phyloP scores from a whole-genome alignment of 2,329 filamentous ascomycete species.

The Sclerotinia minor region DNA sequence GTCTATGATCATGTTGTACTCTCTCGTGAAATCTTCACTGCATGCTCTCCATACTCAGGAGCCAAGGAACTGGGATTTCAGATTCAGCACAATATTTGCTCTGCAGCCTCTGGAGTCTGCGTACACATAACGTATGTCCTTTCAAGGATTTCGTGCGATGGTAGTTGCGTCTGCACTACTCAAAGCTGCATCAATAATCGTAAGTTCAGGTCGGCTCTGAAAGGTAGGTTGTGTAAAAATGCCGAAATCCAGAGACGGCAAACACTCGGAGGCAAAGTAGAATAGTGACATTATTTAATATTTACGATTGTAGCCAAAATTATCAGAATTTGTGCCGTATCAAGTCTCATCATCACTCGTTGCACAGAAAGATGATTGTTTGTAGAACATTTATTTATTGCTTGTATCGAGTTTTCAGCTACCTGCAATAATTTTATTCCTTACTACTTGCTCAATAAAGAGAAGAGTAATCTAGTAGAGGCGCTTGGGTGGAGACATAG shows the following conservation, averaged over 20 bases:
- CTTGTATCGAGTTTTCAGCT: conserved; percentile 34
- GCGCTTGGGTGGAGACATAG: conserved; percentile 98
- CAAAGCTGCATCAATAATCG: not conserved
- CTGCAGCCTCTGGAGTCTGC: not conserved
- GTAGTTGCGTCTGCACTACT: not conserved
- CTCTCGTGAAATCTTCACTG: not conserved
- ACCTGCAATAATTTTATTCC: conserved; percentile 31
- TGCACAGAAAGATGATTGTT: not conserved
- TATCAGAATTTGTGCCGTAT: not conserved
- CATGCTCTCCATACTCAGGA: not conserved
- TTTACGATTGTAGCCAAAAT: not conserved
- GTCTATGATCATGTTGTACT: not conserved
- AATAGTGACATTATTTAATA: not conserved
- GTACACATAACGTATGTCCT: not conserved
- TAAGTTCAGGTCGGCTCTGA: not conserved
- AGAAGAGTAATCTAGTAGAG: conserved; percentile 70
- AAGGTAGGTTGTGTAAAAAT: not conserved
- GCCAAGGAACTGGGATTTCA: conserved; percentile 19
- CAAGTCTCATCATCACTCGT: not conserved
- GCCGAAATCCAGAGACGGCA: not conserved
- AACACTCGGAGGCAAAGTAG: not conserved
- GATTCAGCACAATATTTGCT: conserved; percentile 2
- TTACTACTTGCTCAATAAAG: conserved; percentile 38
- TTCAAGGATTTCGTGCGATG: not conserved
- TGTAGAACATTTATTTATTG: conserved; percentile 27